Evolutionary conservation across 2,329 filamentous ascomycete species (phyloP).

Genomic region (Drechslerella dactyloides): DNA sequence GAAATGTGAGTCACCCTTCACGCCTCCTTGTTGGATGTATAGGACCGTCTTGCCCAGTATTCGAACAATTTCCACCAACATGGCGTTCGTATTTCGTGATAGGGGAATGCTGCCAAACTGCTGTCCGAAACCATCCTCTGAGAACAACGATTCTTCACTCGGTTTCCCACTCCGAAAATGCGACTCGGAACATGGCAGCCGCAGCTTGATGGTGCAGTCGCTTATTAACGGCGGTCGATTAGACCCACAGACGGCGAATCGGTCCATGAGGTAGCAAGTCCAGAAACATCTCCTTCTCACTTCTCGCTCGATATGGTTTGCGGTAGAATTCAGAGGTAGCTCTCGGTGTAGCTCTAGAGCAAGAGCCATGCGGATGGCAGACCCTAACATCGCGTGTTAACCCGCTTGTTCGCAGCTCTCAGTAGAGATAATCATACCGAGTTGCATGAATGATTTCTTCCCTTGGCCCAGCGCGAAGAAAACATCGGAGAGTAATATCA

Average conservation of each 20-base stretch:
- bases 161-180: slow-evolving; percentile 63
- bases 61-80: slow-evolving; percentile 83
- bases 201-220: slow-evolving; percentile 76
- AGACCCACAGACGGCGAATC: slow-evolving; percentile 75
- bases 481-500: slow-evolving; percentile 76
- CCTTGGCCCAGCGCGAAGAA: slow-evolving; percentile 79
- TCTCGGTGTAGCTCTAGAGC: slow-evolving; percentile 82
- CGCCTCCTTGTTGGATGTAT: slow-evolving; percentile 82
- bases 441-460: slow-evolving; percentile 84
- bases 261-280: slow-evolving; percentile 85
- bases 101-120: slow-evolving; percentile 39
- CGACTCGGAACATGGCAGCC: slow-evolving; percentile 69
- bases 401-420: neutral
- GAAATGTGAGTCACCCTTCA: slow-evolving; percentile 88
- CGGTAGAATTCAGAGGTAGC: slow-evolving; percentile 67
- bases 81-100: slow-evolving; percentile 65
- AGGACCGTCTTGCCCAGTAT: slow-evolving; percentile 82
- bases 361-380: slow-evolving; percentile 80
- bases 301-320: slow-evolving; percentile 74
- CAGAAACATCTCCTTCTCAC: slow-evolving; percentile 81
- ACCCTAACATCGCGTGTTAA: slow-evolving; percentile 63
- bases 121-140: slow-evolving; percentile 46
- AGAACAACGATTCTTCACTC: slow-evolving; percentile 78
- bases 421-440: slow-evolving; percentile 64
- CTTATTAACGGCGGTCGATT: slow-evolving; percentile 79